Base-by-base conservation (phyloP, 768 basidiomycete genomes). In the Mycena alexandri region DNA sequence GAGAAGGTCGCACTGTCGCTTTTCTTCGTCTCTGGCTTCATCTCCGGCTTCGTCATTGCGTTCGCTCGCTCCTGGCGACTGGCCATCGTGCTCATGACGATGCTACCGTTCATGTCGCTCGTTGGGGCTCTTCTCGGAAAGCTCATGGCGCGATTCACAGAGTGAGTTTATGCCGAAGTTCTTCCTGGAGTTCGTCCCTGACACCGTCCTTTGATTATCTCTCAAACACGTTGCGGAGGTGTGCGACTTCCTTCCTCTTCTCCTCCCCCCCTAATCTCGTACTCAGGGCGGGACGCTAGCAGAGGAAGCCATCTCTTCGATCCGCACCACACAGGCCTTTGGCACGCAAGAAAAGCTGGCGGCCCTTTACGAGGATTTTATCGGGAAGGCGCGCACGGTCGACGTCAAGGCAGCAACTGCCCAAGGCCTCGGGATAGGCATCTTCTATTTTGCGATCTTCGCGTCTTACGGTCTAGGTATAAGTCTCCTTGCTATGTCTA, bases 271-370 rank as follows among this genome's bases (percentile, higher is more conserved):
- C 5, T 12, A 22, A 22, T 12, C 2, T 21, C 16, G 10, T 7
- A n/a, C 51, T 1, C 85, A 89, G 21, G 90, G 90, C 16, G 95
- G 95, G 33, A 90, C 87, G 5, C 77, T 97, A 17, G 96, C 95
- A 0, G 96, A 98, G 78, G 96, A 98, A 77, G 94, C 94, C 67
- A 93, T 98, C 62, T 92, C 93, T 0, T 92, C 93, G 43, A 83
- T 98, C 65, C 90, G 96, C 24, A 96, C 94, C 1, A 89, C 93
- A 6, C 93, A 97, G 65, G 96, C 96, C 0, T 99, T 99, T 73
- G 94, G 94, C 43, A 91, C 90, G 0, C 93, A 95, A 78, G 80
- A 76, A 10, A 84, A 83, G 33, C 83, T 99, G 43, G 73, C 87
- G 4, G 68, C 70, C 2, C 77, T 93, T n/a, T 99, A 97, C 77